Percentiles rank a stretch among this genome's conserved stretches.
phyloP scores from a whole-genome alignment of 2,329 filamentous ascomycete species.

The Neoascochyta sp. region DNA sequence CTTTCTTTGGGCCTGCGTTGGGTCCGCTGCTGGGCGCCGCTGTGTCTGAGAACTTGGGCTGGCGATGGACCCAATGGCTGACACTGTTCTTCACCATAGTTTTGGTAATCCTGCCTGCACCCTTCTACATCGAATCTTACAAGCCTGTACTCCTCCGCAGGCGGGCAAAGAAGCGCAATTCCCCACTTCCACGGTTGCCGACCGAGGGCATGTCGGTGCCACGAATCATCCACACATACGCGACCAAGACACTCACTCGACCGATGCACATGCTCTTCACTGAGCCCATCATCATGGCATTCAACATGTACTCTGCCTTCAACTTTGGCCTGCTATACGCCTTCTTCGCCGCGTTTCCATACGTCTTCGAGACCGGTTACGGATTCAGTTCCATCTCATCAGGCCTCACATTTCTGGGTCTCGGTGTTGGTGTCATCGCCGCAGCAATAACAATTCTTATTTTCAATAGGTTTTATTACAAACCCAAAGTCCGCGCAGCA shows the following conservation, averaged over 20 bases:
- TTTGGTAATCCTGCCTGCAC: slow-evolving; percentile 26
- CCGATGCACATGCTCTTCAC: slow-evolving; percentile 45
- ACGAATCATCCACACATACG: slow-evolving; percentile 5
- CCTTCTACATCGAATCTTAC: slow-evolving; percentile 52
- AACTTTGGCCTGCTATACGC: slow-evolving; percentile 22
- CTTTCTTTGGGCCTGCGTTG: slow-evolving; percentile 36
- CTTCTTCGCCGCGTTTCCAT: slow-evolving; percentile 23
- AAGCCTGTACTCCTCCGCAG: slow-evolving; percentile 45
- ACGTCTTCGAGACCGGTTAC: slow-evolving; percentile 17
- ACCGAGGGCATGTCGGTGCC: slow-evolving; percentile 6
- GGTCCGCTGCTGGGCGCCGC: slow-evolving; percentile 42
- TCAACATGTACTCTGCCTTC: slow-evolving; percentile 21
- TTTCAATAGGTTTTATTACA: slow-evolving; percentile 5
- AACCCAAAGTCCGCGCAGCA: slow-evolving; percentile 2
- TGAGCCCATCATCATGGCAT: slow-evolving; percentile 21
- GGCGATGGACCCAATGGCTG: slow-evolving; percentile 41
- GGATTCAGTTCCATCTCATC: slow-evolving; percentile 6
- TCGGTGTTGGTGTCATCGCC: slow-evolving; percentile 6
- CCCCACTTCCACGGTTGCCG: slow-evolving; percentile 5
- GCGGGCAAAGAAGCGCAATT: slow-evolving; percentile 21
- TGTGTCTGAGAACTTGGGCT: slow-evolving; percentile 35
- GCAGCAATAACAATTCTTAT: slow-evolving; percentile 3
- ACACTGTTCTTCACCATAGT: slow-evolving; percentile 40
- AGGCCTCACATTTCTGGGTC: slow-evolving; percentile 7
- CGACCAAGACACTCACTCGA: slow-evolving; percentile 41